phyloP scores from a whole-genome alignment of 768 basidiomycete genomes.

The Suillus placidus region DNA sequence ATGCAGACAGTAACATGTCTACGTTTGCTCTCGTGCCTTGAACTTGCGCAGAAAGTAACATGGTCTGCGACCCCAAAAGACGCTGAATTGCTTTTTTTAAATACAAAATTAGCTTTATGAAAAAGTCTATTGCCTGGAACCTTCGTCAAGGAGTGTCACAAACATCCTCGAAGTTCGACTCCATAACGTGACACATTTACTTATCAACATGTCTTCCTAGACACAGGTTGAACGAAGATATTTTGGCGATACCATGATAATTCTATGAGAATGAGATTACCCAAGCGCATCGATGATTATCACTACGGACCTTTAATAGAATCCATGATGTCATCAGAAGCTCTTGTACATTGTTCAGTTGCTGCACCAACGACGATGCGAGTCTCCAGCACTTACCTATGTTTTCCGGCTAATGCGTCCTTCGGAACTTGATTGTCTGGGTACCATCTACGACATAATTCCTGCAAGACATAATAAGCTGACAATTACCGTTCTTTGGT shows the following conservation, averaged over 20 bases:
- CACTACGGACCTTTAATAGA: conserved; percentile 65
- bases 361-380: background rate
- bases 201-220: background rate
- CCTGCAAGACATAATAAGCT: conserved; percentile 44
- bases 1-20: background rate
- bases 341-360: conserved; percentile 45
- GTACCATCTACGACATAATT: conserved; percentile 77
- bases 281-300: conserved; percentile 10
- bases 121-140: background rate
- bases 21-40: background rate
- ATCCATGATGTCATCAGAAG: conserved; percentile 77
- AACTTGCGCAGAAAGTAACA: background rate
- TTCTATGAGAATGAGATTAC: conserved; percentile 45
- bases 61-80: background rate
- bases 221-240: conserved; percentile 49
- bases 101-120: background rate
- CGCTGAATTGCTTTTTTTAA: background rate
- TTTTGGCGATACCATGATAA: conserved; percentile 78
- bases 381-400: conserved; percentile 50
- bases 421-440: conserved; percentile 33
- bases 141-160: background rate
- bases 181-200: background rate
- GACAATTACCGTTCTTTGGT: background rate
- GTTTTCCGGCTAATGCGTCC: conserved; percentile 43
- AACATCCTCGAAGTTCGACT: background rate